Conservation (phyloP, 768 basidiomycete genomes). For the Russula ochroleuca region DNA sequence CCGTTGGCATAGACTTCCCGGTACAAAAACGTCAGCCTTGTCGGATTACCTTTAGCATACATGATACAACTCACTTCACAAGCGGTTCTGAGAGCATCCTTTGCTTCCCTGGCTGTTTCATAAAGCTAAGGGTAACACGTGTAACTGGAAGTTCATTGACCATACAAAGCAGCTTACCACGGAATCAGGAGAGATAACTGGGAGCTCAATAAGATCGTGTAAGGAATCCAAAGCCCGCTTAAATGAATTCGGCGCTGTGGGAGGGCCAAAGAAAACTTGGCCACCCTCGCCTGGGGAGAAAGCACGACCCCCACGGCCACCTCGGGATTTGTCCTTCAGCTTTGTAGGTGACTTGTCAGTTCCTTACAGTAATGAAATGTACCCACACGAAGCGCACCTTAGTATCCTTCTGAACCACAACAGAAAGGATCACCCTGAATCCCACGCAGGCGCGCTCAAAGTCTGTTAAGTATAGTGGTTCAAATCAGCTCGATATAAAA, state of each 20-base stretch:
- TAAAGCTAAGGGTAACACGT: background rate
- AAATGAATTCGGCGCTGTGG: slow-evolving; percentile 17
- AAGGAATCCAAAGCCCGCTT: slow-evolving; percentile 10
- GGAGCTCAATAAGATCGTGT: slow-evolving; percentile 10
- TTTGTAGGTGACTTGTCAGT: background rate
- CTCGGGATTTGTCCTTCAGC: slow-evolving; percentile 8
- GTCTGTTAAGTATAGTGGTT: background rate
- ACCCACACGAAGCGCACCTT: background rate
- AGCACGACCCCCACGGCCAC: background rate
- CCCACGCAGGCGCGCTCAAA: slow-evolving; percentile 5
- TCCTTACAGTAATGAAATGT: too few species aligned
- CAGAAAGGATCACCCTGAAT: background rate
- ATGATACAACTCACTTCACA: slow-evolving; percentile 10
- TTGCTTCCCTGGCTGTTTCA: slow-evolving; percentile 2
- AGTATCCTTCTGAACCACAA: slow-evolving; percentile 1
- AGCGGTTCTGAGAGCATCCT: slow-evolving; percentile 5
- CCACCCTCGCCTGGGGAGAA: background rate
- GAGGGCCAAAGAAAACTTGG: background rate
- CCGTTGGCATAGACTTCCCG: slow-evolving; percentile 13
- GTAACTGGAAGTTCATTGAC: background rate
- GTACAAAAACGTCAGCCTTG: background rate
- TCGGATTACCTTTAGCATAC: background rate
- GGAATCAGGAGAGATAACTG: background rate
- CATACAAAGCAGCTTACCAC: background rate
- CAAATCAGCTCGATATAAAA: background rate